phyloP scores from a whole-genome alignment of 768 basidiomycete genomes.

The Lactifluus pinguis region DNA sequence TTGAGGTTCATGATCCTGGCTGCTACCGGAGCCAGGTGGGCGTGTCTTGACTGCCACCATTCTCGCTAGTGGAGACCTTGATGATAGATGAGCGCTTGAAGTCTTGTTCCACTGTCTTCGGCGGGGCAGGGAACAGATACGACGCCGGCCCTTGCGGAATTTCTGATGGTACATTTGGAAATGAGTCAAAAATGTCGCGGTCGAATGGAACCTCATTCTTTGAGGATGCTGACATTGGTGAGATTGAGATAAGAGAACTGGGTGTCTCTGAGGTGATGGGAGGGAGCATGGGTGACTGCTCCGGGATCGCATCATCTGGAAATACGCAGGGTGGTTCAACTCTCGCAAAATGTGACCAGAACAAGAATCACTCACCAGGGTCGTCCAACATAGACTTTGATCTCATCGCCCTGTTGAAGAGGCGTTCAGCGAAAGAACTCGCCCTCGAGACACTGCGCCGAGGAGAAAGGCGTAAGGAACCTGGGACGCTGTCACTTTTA shows the following conservation, averaged over 20 bases:
- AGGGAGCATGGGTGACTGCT: conserved; percentile 15
- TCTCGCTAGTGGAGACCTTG: background rate
- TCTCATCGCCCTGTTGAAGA: conserved; percentile 17
- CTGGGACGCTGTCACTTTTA: conserved; percentile 6
- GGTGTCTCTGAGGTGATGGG: conserved; percentile 21
- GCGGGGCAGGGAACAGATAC: conserved; percentile 8
- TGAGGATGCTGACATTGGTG: conserved; percentile 29
- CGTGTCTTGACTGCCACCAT: background rate
- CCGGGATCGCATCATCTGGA: conserved; percentile 14
- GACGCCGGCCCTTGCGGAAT: conserved; percentile 20
- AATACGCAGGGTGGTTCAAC: background rate
- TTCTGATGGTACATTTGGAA: conserved; percentile 58
- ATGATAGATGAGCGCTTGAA: conserved; percentile 6
- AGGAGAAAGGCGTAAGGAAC: conserved; percentile 17
- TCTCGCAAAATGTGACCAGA: background rate
- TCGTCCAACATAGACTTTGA: conserved; percentile 17
- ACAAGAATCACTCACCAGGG: conserved; percentile 1
- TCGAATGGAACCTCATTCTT: conserved; percentile 41
- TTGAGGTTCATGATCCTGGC: background rate
- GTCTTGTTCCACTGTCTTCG: conserved; percentile 8
- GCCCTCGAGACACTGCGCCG: conserved; percentile 18
- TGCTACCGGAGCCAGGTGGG: background rate
- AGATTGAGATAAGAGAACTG: conserved; percentile 32
- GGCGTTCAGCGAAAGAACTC: conserved; percentile 17
- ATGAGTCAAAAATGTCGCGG: conserved; percentile 56